phyloP scores from a whole-genome alignment of 2,329 filamentous ascomycete genomes.

The Fulvia fulva region DNA sequence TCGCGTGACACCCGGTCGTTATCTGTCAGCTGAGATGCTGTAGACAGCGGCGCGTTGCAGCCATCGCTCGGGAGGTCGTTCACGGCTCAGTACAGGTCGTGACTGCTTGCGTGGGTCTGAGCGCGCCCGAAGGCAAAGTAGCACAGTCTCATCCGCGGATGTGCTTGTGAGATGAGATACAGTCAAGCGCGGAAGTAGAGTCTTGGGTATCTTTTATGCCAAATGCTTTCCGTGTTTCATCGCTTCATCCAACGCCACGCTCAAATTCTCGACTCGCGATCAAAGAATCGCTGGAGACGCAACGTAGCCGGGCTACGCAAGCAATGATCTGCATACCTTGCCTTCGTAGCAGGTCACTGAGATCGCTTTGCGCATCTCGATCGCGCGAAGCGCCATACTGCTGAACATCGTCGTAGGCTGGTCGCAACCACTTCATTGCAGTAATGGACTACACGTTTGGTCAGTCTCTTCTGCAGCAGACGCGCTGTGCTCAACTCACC shows the following conservation, averaged over 20 bases:
- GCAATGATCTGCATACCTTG: too few species aligned
- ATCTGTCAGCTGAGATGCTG: background rate
- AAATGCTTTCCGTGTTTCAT: background rate
- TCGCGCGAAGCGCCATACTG: background rate
- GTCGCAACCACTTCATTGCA: background rate
- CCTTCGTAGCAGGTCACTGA: background rate
- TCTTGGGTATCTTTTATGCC: background rate
- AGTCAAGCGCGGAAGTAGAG: background rate
- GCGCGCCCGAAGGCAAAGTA: background rate
- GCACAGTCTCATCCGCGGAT: background rate
- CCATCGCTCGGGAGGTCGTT: background rate
- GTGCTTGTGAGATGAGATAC: background rate
- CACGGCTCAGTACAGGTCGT: background rate
- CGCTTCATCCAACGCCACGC: background rate
- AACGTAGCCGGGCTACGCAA: background rate
- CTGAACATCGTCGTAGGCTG: background rate
- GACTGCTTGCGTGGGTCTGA: background rate
- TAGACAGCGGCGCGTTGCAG: background rate
- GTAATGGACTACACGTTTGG: constrained; percentile 1
- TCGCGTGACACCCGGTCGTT: background rate
- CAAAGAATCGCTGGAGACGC: background rate
- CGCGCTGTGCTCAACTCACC: constrained; percentile 24
- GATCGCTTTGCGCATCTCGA: background rate
- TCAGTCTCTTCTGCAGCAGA: background rate
- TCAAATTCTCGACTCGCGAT: background rate